Conservation (phyloP, 208 protist species). For the Phytomonas francai region DNA sequence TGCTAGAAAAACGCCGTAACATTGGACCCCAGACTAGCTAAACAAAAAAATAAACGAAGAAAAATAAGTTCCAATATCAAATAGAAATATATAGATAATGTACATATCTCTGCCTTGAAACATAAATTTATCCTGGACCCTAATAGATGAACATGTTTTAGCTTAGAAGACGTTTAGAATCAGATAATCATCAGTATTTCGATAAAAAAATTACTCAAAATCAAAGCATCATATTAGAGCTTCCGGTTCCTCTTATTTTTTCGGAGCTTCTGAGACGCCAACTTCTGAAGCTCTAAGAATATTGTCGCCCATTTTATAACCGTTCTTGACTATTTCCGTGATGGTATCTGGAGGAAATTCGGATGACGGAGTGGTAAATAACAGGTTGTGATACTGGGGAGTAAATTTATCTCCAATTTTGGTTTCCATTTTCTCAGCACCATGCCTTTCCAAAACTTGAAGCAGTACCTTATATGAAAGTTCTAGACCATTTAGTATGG, state of each 20-base stretch:
- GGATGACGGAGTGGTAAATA: slow-evolving; percentile 34
- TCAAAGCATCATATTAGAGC: not conserved
- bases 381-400: slow-evolving; percentile 22
- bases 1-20: slow-evolving; percentile 29
- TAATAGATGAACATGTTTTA: not conserved
- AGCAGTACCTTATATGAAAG: slow-evolving; percentile 43
- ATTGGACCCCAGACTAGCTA: slow-evolving; percentile 10
- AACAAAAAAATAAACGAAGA: not conserved
- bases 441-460: slow-evolving; percentile 35
- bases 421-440: slow-evolving; percentile 25
- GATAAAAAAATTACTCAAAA: slow-evolving; percentile 10
- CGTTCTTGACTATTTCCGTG: slow-evolving; percentile 47
- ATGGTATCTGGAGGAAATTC: slow-evolving; percentile 23
- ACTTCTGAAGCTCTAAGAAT: slow-evolving; percentile 51
- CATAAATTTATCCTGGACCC: not conserved
- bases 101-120: slow-evolving; percentile 1
- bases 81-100: slow-evolving; percentile 15
- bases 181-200: not conserved
- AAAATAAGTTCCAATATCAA: not conserved
- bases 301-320: slow-evolving; percentile 31
- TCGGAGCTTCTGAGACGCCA: slow-evolving; percentile 31
- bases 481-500: slow-evolving; percentile 29
- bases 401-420: slow-evolving; percentile 31
- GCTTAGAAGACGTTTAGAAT: not conserved
- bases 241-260: not conserved